These are phyloP conservation scores for Cercis canadensis DNA, from an alignment of 306 rosid genomes.

Conservation along the genomic window DNA sequence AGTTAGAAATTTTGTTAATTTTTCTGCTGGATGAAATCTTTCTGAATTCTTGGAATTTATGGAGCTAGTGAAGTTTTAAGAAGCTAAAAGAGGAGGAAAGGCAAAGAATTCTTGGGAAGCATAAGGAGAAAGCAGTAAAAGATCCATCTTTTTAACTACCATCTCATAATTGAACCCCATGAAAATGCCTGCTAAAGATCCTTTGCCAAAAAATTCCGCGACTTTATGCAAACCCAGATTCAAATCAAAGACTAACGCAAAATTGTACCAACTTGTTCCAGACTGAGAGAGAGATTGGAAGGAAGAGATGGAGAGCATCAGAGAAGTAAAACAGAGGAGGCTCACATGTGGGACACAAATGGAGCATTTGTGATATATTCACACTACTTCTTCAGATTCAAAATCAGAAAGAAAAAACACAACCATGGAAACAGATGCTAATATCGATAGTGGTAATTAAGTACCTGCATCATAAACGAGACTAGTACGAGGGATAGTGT, in stretches of 20 bases:
- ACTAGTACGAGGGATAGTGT: slow-evolving; percentile 90
- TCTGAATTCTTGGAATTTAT: slow-evolving; percentile 31
- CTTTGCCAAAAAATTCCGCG: slow-evolving; percentile 21
- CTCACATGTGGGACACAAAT: slow-evolving; percentile 7
- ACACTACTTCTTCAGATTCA: slow-evolving; percentile 21
- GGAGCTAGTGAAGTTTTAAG: slow-evolving; percentile 24
- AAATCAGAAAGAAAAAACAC: not conserved
- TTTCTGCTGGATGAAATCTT: slow-evolving; percentile 16
- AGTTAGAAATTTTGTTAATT: not conserved
- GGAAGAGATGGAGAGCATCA: slow-evolving; percentile 7
- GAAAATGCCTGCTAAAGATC: slow-evolving; percentile 28
- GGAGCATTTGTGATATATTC: slow-evolving; percentile 36
- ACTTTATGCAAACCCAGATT: slow-evolving; percentile 29
- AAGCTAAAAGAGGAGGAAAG: slow-evolving; percentile 7
- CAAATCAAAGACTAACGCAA: slow-evolving; percentile 6
- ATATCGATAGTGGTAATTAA: not conserved
- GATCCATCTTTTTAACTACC: slow-evolving; percentile 32
- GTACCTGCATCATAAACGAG: slow-evolving; percentile 92
- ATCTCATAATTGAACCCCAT: slow-evolving; percentile 42
- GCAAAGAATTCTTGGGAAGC: slow-evolving; percentile 38
- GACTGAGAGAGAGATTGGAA: not conserved
- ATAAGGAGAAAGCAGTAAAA: slow-evolving; percentile 38
- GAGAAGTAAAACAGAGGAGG: slow-evolving; percentile 35
- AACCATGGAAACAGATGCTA: not conserved
- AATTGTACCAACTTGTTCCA: not conserved